Evolutionary conservation across 2,329 filamentous ascomycete species (phyloP).

Genomic region (Penicillium capsulatum): DNA sequence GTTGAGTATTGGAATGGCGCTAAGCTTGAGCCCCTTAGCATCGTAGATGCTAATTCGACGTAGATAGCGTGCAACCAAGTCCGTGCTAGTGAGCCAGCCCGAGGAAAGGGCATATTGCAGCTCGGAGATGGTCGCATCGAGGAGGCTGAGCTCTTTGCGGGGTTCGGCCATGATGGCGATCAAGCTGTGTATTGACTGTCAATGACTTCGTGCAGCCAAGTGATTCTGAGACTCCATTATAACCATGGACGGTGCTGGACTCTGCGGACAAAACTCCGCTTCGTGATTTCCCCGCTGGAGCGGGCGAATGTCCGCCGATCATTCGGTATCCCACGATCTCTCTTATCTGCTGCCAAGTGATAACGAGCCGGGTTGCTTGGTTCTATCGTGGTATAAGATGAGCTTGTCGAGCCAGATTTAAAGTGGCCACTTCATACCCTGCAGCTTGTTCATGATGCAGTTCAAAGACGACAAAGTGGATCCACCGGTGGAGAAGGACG

Average conservation of each 20-base stretch:
- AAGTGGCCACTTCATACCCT: too few species aligned
- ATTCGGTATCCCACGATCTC: conserved; percentile 8
- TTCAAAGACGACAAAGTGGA: conserved; percentile 18
- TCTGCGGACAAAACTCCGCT: conserved; percentile 12
- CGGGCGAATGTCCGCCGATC: conserved; percentile 10
- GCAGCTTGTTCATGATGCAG: too few species aligned
- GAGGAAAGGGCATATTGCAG: conserved; percentile 42
- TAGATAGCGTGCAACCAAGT: conserved; percentile 46
- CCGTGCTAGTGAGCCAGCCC: conserved; percentile 43
- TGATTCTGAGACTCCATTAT: too few species aligned
- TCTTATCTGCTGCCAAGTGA: conserved; percentile 16
- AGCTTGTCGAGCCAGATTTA: too few species aligned
- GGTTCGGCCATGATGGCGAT: background rate
- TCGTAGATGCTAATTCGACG: conserved; percentile 49
- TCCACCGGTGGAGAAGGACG: conserved; percentile 17
- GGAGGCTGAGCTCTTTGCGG: conserved; percentile 31
- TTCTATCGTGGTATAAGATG: too few species aligned
- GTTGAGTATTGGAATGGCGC: conserved; percentile 50
- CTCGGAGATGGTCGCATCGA: conserved; percentile 49
- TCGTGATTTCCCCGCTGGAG: conserved; percentile 1
- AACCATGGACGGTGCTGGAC: too few species aligned
- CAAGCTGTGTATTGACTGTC: too few species aligned
- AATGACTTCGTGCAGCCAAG: too few species aligned
- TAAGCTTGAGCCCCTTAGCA: conserved; percentile 39
- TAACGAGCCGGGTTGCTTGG: background rate